Percentiles rank a stretch among this genome's conserved stretches.
Conservation (phyloP, 163 green algal species). For the Scenedesmus sp. region DNA sequence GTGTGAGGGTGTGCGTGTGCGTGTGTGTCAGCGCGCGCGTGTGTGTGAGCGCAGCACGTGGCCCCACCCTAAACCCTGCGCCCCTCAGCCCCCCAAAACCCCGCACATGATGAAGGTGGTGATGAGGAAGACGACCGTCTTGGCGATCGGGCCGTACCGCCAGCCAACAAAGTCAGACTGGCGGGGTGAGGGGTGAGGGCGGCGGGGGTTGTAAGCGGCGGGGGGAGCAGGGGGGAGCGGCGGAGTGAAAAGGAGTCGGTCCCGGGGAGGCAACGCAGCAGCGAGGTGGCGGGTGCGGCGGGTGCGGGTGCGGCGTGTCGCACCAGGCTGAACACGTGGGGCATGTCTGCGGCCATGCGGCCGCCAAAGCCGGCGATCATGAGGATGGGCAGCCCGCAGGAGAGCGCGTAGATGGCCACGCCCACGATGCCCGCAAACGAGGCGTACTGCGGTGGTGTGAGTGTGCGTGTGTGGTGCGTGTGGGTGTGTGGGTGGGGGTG, state of each 20-base stretch:
- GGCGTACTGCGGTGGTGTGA: conserved; percentile 58
- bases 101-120: conserved; percentile 76
- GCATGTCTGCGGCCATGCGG: conserved; percentile 49
- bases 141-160: conserved; percentile 55
- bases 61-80: too few relatives aligned
- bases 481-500: neutral
- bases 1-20: too few relatives aligned
- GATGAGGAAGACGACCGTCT: conserved; percentile 54
- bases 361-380: conserved; percentile 66
- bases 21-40: too few relatives aligned
- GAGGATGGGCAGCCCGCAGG: conserved; percentile 72
- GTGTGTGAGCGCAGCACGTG: too few relatives aligned
- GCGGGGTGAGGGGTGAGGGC: too few relatives aligned
- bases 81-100: too few relatives aligned
- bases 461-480: neutral
- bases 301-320: neutral
- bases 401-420: conserved; percentile 69
- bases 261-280: conserved; percentile 20
- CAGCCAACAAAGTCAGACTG: conserved; percentile 72
- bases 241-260: too few relatives aligned
- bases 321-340: conserved; percentile 65
- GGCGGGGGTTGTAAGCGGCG: too few relatives aligned
- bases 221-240: too few relatives aligned
- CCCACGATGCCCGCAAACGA: conserved; percentile 68
- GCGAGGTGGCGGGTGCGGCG: neutral